Conservation (phyloP, 2,329 filamentous ascomycete genomes). For the Didymellaceae sp. region DNA sequence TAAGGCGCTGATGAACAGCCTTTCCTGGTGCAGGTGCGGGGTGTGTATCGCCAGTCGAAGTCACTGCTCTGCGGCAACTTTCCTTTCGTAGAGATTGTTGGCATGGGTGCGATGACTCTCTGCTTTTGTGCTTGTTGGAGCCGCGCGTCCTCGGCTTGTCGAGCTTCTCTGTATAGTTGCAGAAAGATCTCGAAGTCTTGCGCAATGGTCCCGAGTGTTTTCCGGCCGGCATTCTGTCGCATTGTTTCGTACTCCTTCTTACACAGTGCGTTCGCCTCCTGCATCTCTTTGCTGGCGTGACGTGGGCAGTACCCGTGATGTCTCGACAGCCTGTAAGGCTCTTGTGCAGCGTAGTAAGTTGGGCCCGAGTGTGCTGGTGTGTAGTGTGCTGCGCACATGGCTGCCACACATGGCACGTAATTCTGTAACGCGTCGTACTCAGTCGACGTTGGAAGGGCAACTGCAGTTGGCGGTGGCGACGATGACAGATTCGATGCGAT, state of each 20-base stretch:
- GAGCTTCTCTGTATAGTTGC: constrained; percentile 22
- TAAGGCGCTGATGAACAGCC: constrained; percentile 28
- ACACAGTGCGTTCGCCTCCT: constrained; percentile 30
- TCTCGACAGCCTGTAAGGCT: constrained; percentile 35
- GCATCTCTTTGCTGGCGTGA: constrained; percentile 38
- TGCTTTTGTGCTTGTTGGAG: constrained; percentile 21
- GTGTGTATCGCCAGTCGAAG: constrained; percentile 39
- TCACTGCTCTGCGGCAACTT: constrained; percentile 5
- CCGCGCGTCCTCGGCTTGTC: constrained; percentile 16
- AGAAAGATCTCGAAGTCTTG: constrained; percentile 37
- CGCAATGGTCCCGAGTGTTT: constrained; percentile 37
- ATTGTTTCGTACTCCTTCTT: constrained; percentile 37
- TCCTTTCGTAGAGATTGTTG: not conserved
- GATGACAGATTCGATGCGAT: constrained; percentile 21
- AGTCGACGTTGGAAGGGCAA: constrained; percentile 15
- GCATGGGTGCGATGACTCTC: constrained; percentile 19
- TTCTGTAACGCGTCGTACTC: constrained; percentile 41
- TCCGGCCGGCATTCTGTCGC: constrained; percentile 43
- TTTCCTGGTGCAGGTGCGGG: constrained; percentile 33
- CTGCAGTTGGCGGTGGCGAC: constrained; percentile 25
- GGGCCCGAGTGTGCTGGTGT: constrained; percentile 31
- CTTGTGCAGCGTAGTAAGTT: constrained; percentile 37
- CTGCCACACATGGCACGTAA: constrained; percentile 39
- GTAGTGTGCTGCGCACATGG: constrained; percentile 35
- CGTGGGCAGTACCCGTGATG: constrained; percentile 37